Evolutionary conservation across 140 eudicot genomes (phyloP).

Genomic region (Erigeron philadelphicus): DNA sequence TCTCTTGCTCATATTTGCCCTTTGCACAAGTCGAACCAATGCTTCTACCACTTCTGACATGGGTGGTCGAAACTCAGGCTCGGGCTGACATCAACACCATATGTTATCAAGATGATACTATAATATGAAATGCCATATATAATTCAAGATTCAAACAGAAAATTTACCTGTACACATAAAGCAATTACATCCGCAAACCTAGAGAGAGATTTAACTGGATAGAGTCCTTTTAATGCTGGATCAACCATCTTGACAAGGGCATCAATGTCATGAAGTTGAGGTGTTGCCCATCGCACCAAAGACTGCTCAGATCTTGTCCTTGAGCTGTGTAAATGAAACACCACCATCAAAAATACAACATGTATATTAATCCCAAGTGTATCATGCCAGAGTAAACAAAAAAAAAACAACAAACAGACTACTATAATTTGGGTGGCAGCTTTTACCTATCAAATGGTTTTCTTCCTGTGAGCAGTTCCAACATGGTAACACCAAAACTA

Average conservation of each 20-base stretch:
- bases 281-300: slow-evolving; percentile 96
- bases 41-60: slow-evolving; percentile 99
- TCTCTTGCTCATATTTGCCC: slow-evolving; percentile 96
- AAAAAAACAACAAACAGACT: background rate
- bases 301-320: slow-evolving; percentile 85
- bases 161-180: slow-evolving; percentile 88
- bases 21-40: slow-evolving; percentile 83
- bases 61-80: slow-evolving; percentile 97
- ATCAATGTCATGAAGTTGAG: slow-evolving; percentile 98
- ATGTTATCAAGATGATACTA: background rate
- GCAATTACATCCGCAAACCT: slow-evolving; percentile 94
- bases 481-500: slow-evolving; percentile 95
- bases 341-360: background rate
- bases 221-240: slow-evolving; percentile 83
- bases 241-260: slow-evolving; percentile 94
- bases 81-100: slow-evolving; percentile 52
- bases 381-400: background rate
- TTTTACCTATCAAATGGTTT: slow-evolving; percentile 85
- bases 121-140: background rate
- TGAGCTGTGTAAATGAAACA: slow-evolving; percentile 42
- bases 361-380: too few species aligned
- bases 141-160: background rate
- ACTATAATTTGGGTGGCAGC: background rate
- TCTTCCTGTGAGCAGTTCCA: slow-evolving; percentile 90
- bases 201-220: slow-evolving; percentile 90